Evolutionary conservation across 2,329 filamentous ascomycete genomes (phyloP), one percentile per base, ranked within the genome.

Genomic region (Diaporthe vexans): DNA sequence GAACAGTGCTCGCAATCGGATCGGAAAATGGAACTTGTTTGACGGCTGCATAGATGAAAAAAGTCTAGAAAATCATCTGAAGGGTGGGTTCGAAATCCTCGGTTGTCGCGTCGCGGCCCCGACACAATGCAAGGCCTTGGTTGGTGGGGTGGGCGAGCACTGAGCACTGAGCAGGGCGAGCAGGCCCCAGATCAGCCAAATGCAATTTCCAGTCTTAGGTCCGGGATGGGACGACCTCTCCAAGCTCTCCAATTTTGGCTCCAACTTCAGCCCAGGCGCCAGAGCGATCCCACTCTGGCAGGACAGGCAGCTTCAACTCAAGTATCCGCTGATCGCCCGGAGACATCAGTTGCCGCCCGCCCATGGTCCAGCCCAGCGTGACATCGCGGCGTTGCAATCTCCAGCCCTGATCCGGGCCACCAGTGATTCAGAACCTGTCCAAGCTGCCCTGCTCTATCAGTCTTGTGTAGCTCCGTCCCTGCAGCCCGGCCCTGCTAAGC

Each of bases 251-350:
- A 21, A 63, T 63, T 52, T 26, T 52, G 46, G 63, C 63, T 52
- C 46, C 63, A 37, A 52, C 43, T 67, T 67, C 63, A 52, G 63
- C 63, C 63, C 63, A 52, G 63, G 10, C 46, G n/a, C 46, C 46
- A 52, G 63, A 52, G 63, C 63, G 63, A 67, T 67, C 63, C 63
- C 46, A 67, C 63, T 52, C 63, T 37, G 29, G 40, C 46, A 46
- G 46, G 21, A 5, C 48, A 37, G 13, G 46, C 63, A 67, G 46
- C 63, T 33, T 67, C 48, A 29, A 68, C 63, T 54, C 29, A 68
- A 68, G 63, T 54, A 40, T 68, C 63, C 63, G 63, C 63, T 68
- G 63, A 68, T 68, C 63, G 63, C n/a, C 63, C 63, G 63, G 63
- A 68, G 48, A 68, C 63, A 68, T 54, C 63, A 68, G 63, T 68